Base-by-base conservation (phyloP, 805 yeast genomes). In the Barnettozyma populi region DNA sequence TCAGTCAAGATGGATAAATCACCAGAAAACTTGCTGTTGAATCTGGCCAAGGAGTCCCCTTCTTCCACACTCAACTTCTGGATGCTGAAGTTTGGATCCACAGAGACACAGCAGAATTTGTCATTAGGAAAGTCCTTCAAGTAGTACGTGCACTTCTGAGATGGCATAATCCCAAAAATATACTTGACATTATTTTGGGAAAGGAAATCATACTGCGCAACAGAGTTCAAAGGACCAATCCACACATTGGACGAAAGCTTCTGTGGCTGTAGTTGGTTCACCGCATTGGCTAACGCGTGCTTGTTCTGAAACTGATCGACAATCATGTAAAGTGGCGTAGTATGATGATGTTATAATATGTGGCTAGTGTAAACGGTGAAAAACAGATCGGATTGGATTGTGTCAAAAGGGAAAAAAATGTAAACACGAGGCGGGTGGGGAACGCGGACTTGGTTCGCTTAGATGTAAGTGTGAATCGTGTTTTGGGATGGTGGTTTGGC, bases 201-300 rank as follows among this genome's bases (percentile, higher is more conserved):
- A 9, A 76, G 53, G 45, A 72, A 69, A 8, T 62, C 64, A 8
- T 56, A 53, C 54, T 73, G 71, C 1, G 69, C 63, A n/a, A 73
- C 57, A 1, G 71, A 64, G 43, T 72, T 63, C 46, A 73, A 52
- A 2, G 80, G 78, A 2, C 82, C 80, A 27, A 76, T 62, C 65
- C 71, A 74, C 3, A 75, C 58, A 40, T 67, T 61, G 18, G 67
- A 66, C 9, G 69, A 59, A 16, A 76, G 49, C 49, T 63, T 65
- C 55, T 75, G 79, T 3, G 79, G 74, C 35, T 61, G 61, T 10
- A 61, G 50, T 37, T 61, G 65, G 52, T 59, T 56, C 16, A 57
- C 52, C 0, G 62, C 57, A 38, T 46, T 52, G 11, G 61, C 65
- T 41, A 61, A 36, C 1, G 54, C 49, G 46, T 60, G 62, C 42